Evolutionary conservation across 2,329 filamentous ascomycete genomes (phyloP), one percentile per base, ranked within the genome.

Genomic region (Ascochyta fabae): DNA sequence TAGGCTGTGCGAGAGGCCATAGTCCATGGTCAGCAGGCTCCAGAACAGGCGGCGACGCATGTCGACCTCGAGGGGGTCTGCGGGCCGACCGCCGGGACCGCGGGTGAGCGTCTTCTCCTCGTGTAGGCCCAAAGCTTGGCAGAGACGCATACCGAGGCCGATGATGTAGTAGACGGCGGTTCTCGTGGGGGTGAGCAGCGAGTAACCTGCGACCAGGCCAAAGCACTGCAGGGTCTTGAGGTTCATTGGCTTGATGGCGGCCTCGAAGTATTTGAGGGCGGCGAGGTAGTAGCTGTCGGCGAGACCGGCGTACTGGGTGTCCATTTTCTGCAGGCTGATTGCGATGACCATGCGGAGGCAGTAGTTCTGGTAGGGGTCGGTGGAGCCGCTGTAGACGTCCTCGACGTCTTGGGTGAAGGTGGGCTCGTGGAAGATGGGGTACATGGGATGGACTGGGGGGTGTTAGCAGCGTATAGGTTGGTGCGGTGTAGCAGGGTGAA

Each of bases 261-360:
- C 86, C 73, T 97, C 91, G 58, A 98, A 87, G 66, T 88, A 88
- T 59, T 88, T 87, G 78, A 98, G 87, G 5, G 94, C 94, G 23
- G 93, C 90, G 22, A 97, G 83, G 70, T 97, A 98, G 77, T 96
- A 98, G 71, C 92, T 93, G 76, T 98, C 94, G 27, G 95, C 94
- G 26, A 98, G 80, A 23, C 93, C 93, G n/a, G 93, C 92, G 74
- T 95, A 98, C 62, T 91, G 88, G 0, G 88, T 86, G 71, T 93
- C 91, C 68, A 97, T 83, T 75, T 96, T 96, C 76, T 98, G 94
- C 76, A 98, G 85, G 73, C 92, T 94, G 69, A 97, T 96, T 27
- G 95, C 94, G 69, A 98, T 87, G 48, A 97, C 91, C 86, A 98
- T 93, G 54, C 91, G 88, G 46, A 96, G 80, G 40, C 94, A 85